A percentile compares a stretch with the other conserved stretches of the same genome.
phyloP scores from a whole-genome alignment of 1,284 basidiomycete species.

The Mycosarcoma mackinlayi region DNA sequence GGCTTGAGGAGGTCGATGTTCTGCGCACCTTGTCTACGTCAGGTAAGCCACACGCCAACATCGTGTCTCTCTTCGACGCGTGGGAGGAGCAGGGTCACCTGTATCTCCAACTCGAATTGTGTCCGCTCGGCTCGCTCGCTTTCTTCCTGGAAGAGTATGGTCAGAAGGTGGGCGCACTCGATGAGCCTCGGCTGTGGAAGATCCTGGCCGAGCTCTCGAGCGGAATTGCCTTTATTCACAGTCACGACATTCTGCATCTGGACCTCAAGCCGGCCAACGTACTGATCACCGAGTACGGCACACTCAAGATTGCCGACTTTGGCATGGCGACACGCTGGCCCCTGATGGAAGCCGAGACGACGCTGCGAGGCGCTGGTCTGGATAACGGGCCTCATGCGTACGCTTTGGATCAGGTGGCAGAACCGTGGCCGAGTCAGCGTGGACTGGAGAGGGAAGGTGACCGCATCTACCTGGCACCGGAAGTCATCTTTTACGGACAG shows the following conservation, averaged over 20 bases:
- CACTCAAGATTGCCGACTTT: conserved; percentile 98
- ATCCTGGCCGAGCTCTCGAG: conserved; percentile 85
- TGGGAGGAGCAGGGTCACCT: conserved; percentile 95
- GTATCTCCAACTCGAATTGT: conserved; percentile 94
- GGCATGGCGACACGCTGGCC: conserved; percentile 72
- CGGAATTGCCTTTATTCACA: conserved; percentile 87
- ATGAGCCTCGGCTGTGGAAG: conserved; percentile 97
- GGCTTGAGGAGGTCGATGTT: conserved; percentile 95
- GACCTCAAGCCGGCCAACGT: conserved; percentile 99
- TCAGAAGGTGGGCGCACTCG: conserved; percentile 80
- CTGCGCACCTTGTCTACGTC: conserved; percentile 78
- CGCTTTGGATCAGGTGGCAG: conserved; percentile 20
- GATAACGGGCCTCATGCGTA: conserved; percentile 18
- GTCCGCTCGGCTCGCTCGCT: conserved; percentile 88
- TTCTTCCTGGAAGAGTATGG: conserved; percentile 95
- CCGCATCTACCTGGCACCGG: conserved; percentile 96
- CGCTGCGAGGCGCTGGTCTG: conserved; percentile 58
- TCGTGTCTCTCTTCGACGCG: conserved; percentile 90
- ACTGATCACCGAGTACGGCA: conserved; percentile 86
- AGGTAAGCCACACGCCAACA: conserved; percentile 64
- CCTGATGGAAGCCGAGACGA: conserved; percentile 51
- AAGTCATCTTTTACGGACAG: conserved; percentile 84
- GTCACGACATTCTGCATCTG: conserved; percentile 88
- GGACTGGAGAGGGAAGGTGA: conserved; percentile 86
- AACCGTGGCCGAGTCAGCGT: conserved; percentile 19